Evolutionary conservation across 2,329 filamentous ascomycete species (phyloP), one percentile per base, ranked within the genome.

Genomic region (Blastomyces percursus): DNA sequence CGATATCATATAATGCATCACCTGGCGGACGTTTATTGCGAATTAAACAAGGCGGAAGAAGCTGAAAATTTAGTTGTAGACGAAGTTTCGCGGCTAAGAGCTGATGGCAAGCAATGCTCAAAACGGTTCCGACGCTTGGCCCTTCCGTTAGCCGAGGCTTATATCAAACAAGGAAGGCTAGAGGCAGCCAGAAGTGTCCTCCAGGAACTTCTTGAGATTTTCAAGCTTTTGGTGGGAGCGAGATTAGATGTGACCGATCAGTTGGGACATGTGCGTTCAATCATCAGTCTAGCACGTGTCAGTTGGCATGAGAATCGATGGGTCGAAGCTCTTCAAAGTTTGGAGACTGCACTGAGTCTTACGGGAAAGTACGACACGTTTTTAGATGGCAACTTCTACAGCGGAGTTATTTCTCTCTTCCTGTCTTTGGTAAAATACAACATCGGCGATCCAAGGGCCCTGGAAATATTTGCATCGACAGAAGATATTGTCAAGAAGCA

Each of bases 1-100:
- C 16, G 51, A 12, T 55, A 55, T 55, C 51, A 55, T 55, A 55
- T 55, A 55, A 55, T 55, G 27, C 51, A 55, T 27, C 51, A 55
- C 51, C 51, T 35, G 16, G 51, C 51, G 30, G 51, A 55, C 12
- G 16, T 55, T n/a, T 35, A 55, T 55, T 55, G 30, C 16, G 30
- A 55, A 35, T n/a, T 55, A 55, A 7, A 12, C 9, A 19, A 19
- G 3, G 11, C 16, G 51, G 51, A 32, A 8, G 27, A 35, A n/a
- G 51, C 51, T 27, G 30, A 55, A 55, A 35, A 55, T 5, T 55
- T 55, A 19, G 51, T 55, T 35, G 4, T 35, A 27, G 27, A 35
- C 1, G 51, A 55, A 27, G 51, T 55, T 35, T n/a, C 9, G 3
- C 51, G 16, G 51, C 27, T 55, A 35, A 35, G 27, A n/a, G 27